phyloP scores from a whole-genome alignment of 768 basidiomycete genomes.

The Mrakia blollopis region DNA sequence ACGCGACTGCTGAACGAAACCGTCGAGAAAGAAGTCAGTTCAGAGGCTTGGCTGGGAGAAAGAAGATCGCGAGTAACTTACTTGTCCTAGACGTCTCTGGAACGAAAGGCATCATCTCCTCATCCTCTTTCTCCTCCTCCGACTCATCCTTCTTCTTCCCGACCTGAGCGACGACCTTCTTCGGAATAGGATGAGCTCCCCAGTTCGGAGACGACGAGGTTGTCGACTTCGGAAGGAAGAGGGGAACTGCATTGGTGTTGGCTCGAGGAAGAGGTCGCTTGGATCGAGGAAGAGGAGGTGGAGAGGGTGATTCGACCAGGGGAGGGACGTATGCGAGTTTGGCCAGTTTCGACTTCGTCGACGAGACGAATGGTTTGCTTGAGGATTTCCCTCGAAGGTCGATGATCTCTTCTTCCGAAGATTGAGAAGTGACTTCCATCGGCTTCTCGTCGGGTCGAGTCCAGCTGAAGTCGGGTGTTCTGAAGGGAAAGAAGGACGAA shows the following conservation, averaged over 20 bases:
- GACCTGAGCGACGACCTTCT: neutral
- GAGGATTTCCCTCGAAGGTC: neutral
- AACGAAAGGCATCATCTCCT: neutral
- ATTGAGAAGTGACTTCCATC: neutral
- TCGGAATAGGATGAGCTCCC: neutral
- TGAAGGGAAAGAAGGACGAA: neutral
- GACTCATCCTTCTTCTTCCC: neutral
- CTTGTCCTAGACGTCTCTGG: neutral
- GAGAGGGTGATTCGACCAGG: neutral
- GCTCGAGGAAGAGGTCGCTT: neutral
- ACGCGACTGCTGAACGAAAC: neutral
- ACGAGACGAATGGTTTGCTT: neutral
- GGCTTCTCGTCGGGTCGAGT: neutral
- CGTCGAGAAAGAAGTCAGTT: neutral
- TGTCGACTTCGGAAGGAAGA: neutral
- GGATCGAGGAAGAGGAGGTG: neutral
- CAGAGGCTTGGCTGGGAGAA: neutral
- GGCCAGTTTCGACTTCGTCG: slow-evolving; percentile 2
- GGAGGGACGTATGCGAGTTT: neutral
- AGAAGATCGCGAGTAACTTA: neutral
- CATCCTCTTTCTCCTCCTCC: neutral
- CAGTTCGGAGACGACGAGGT: neutral
- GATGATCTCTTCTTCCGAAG: neutral
- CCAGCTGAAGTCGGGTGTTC: neutral
- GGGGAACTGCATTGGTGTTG: neutral